Evolutionary conservation across 2,329 filamentous ascomycete genomes (phyloP), one percentile per base, ranked within the genome.

Genomic region (Myriosclerotinia scirpicola): DNA sequence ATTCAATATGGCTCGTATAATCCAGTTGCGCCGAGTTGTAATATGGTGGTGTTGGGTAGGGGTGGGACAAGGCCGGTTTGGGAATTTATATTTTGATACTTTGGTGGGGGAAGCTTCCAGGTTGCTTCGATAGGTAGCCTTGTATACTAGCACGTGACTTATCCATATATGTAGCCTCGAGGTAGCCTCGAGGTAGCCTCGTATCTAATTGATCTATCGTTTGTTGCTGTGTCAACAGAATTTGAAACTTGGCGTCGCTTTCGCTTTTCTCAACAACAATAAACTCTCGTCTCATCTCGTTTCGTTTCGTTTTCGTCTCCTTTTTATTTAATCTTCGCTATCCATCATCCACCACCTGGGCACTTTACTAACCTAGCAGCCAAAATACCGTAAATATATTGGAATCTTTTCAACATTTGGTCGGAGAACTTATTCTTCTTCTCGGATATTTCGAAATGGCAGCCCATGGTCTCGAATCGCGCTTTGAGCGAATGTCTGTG

Each of bases 401-500:
- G 30, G 22, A 15, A 15, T 8, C n/a, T 7, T 44, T 50, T 60
- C 30, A 48, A 26, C 44, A 22, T 7, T 48, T 50, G n/a, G 20
- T 14, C 8, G n/a, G 20, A n/a, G 15, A 34, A n/a, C 12, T 60
- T 34, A 14, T 7, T 15, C 36, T 38, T 42, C 9, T 15, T 60
- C 17, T 50, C 36, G 14, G 20, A 11, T 30, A 60, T 3, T 26
- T 53, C 26, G 17, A 15, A 68, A 88, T 94, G 90, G 87, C 93
- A 71, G 86, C 90, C 67, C 87, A 91, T 73, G 87, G 87, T 62
- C 83, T 98, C 56, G 94, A 97, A 81, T 83, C 90, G 79, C 91
- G 91, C 74, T 92, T 98, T 76, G 93, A 97, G 87, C 89, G 89
- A 79, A 86, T 97, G 80, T 90, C 91, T 26, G 91, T 97, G 69